A percentile compares a stretch with the other conserved stretches of the same genome.
These are phyloP conservation scores for Ceratobasidium sp. DNA, from an alignment of 1,284 basidiomycete genomes.

Conservation along the genomic window DNA sequence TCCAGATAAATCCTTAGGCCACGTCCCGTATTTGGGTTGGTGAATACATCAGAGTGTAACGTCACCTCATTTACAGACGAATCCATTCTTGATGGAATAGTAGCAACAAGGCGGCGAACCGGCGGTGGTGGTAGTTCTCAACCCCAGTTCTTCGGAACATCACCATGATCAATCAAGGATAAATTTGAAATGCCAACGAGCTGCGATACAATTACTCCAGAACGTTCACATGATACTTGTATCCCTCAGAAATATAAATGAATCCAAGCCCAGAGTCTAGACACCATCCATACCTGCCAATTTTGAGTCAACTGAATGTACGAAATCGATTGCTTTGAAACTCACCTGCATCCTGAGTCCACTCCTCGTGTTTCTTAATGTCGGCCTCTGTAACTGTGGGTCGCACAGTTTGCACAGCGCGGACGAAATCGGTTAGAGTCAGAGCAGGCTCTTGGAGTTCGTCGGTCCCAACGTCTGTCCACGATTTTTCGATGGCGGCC, in stretches of 20 bases:
- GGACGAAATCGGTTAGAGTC: constrained; percentile 82
- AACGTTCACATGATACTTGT: constrained; percentile 20
- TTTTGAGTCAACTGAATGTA: neutral
- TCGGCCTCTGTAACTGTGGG: constrained; percentile 92
- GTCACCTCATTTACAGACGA: neutral
- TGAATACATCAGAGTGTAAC: neutral
- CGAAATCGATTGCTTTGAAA: too few species aligned
- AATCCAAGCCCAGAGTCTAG: neutral
- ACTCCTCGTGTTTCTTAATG: constrained; percentile 89
- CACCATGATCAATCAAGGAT: neutral
- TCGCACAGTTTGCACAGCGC: constrained; percentile 79
- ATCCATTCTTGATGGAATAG: too few species aligned
- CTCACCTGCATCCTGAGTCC: constrained; percentile 84
- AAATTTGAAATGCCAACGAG: neutral
- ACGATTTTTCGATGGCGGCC: constrained; percentile 86
- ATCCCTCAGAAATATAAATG: constrained; percentile 19
- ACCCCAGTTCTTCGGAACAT: neutral
- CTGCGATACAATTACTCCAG: neutral
- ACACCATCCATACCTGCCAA: constrained; percentile 27
- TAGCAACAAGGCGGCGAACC: neutral
- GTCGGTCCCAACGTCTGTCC: constrained; percentile 92
- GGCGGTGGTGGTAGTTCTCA: constrained; percentile 8
- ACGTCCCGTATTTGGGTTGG: constrained; percentile 12
- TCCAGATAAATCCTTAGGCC: constrained; percentile 23
- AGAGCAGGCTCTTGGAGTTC: constrained; percentile 89